phyloP scores from a whole-genome alignment of 2,329 filamentous ascomycete species.

The Coniochaeta prunicola region DNA sequence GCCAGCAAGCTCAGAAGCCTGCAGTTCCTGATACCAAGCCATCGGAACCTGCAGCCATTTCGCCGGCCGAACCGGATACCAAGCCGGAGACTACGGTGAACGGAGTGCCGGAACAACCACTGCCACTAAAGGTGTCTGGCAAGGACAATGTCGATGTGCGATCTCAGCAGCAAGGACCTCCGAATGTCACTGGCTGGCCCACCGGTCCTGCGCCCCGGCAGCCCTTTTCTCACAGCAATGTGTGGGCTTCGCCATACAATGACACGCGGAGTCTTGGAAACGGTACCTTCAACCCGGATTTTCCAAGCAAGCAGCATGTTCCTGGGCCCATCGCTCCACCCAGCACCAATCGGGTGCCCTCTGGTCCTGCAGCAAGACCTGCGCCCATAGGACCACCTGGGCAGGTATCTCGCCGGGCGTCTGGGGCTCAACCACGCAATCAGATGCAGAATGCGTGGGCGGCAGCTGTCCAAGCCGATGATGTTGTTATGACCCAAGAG shows the following conservation, averaged over 20 bases:
- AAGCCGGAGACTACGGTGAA: not conserved
- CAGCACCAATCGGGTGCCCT: conserved; percentile 4
- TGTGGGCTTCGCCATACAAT: conserved; percentile 69
- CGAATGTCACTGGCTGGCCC: not conserved
- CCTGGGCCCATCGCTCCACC: conserved; percentile 39
- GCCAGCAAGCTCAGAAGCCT: not conserved
- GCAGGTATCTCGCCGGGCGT: conserved; percentile 3
- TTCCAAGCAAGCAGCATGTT: conserved; percentile 27
- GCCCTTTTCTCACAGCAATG: conserved; percentile 41
- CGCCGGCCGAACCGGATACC: not conserved
- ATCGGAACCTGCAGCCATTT: not conserved
- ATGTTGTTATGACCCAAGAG: conserved; percentile 34
- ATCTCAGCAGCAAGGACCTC: not conserved
- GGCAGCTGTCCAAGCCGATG: conserved; percentile 22
- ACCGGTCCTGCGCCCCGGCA: not conserved
- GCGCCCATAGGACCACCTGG: conserved; percentile 25
- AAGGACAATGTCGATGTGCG: not conserved
- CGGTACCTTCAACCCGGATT: conserved; percentile 63
- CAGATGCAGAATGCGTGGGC: conserved; percentile 11
- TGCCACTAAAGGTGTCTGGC: not conserved
- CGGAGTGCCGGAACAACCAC: not conserved
- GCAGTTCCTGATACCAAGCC: not conserved
- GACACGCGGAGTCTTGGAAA: conserved; percentile 64
- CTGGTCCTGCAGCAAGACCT: conserved; percentile 8
- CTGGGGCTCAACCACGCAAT: not conserved